Evolutionary conservation across 257 asterid genomes (phyloP).

Genomic region (Primulina eburnea): DNA sequence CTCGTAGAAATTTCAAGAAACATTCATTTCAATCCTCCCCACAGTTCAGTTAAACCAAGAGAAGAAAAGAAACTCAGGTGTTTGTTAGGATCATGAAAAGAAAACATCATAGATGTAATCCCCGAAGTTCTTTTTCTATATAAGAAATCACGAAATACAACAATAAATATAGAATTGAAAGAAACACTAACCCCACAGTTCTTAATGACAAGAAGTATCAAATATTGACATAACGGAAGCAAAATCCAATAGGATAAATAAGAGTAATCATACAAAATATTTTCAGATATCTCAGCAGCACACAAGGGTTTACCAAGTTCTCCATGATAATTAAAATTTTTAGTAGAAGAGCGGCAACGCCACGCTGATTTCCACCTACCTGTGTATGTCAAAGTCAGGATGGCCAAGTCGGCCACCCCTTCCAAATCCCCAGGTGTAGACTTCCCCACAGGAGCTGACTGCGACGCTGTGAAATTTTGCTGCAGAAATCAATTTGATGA

Average conservation of each 20-base stretch:
- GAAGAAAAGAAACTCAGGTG: no score
- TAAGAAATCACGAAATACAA: background rate
- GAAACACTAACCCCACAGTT: background rate
- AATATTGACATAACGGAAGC: slow-evolving; percentile 1
- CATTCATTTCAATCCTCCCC: background rate
- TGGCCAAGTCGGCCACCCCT: slow-evolving; percentile 99
- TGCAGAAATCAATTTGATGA: slow-evolving; percentile 70
- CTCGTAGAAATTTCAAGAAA: background rate
- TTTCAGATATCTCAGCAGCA: background rate
- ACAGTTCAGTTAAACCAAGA: no score
- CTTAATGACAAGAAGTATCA: slow-evolving; percentile 2
- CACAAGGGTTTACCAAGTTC: background rate
- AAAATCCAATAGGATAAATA: slow-evolving; percentile 1
- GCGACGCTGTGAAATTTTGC: slow-evolving; percentile 98
- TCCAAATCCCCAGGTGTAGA: slow-evolving; percentile 98
- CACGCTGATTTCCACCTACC: slow-evolving; percentile 40
- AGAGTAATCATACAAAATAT: slow-evolving; percentile 10
- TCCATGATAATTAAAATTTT: background rate
- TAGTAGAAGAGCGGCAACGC: background rate
- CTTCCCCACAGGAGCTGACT: slow-evolving; percentile 77
- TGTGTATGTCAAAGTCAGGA: slow-evolving; percentile 94
- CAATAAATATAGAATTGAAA: slow-evolving; percentile 2
- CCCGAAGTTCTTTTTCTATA: background rate
- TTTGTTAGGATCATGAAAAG: background rate
- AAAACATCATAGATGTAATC: background rate